Percentiles rank a stretch among this genome's conserved stretches.
Conservation (phyloP, 1,284 basidiomycete genomes). For the Phylloboletellus chloephorus region DNA sequence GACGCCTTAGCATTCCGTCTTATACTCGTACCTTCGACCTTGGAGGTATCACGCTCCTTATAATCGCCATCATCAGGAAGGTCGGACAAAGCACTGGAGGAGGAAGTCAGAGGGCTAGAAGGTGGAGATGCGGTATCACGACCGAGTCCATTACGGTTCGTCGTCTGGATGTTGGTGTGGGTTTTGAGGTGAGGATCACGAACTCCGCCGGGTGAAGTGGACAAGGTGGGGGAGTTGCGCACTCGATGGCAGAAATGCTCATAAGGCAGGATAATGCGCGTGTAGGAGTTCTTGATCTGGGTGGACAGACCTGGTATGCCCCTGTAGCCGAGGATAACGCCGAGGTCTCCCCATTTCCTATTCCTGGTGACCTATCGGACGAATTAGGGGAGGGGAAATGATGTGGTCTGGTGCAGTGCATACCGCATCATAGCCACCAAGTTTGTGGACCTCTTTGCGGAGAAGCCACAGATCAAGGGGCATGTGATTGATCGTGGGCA, state of each 20-base stretch:
- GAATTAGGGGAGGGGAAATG: conserved; percentile 25
- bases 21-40: conserved; percentile 29
- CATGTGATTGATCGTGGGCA: conserved; percentile 90
- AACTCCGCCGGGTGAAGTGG: conserved; percentile 34
- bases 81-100: conserved; percentile 71
- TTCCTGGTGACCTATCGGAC: conserved; percentile 60
- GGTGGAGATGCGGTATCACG: conserved; percentile 45
- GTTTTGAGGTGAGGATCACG: conserved; percentile 42
- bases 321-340: conserved; percentile 75
- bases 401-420: conserved; percentile 28
- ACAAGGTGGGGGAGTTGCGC: conserved; percentile 53
- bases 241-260: conserved; percentile 84
- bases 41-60: conserved; percentile 39
- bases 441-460: conserved; percentile 83
- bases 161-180: conserved; percentile 36
- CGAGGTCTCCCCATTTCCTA: conserved; percentile 85
- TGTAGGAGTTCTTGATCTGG: conserved; percentile 87
- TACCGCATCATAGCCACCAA: conserved; percentile 85
- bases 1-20: conserved; percentile 44
- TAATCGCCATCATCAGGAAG: conserved; percentile 67
- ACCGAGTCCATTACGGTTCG: conserved; percentile 33
- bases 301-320: conserved; percentile 79
- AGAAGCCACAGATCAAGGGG: conserved; percentile 91
- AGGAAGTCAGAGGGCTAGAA: conserved; percentile 64
- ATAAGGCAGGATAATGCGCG: conserved; percentile 88